Base-by-base conservation (phyloP, 2,329 filamentous ascomycete species). In the Ophiostoma sp. region DNA sequence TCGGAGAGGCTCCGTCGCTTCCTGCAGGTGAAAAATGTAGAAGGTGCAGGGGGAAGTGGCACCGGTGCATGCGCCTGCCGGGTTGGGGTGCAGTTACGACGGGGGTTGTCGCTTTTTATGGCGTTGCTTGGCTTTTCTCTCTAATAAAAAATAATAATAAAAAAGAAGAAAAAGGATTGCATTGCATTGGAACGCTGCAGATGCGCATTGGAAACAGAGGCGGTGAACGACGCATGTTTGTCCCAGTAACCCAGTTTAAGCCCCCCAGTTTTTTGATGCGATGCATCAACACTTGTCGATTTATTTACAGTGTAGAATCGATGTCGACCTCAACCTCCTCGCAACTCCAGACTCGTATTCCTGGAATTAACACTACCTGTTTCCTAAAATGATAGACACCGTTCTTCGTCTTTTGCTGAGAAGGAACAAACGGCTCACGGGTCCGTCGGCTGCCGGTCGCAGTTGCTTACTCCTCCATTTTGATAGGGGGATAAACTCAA, bases 21-120 rank as follows among this genome's bases (percentile, higher is more conserved):
- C 57, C 28, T 61, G 59, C 59, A 63, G 59, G 33, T 25, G 48
- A 17, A 39, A 19, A 63, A n/a, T 3, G 22, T 3, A 28, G 25
- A 61, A 61, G 28, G 55, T n/a, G 28, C 55, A 61, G 55, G 55
- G 55, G 55, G 6, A 15, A 48, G 57, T 61, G 61, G 61, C 36
- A 28, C 61, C 61, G 36, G 61, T 36, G 36, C 12, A 22, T 45
- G 22, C 61, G 61, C 61, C 61, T 66, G 61, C 61, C 61, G 36
- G 39, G 42, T 68, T 68, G 64, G 64, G 64, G 64, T 68, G 64
- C 63, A 66, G 22, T 48, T 66, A 19, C 12, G 39, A n/a, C 59
- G 63, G n/a, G 59, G 59, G 33, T n/a, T 33, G 22, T 66, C n/a
- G 61, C 64, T 52, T 55, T n/a, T 55, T 52, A 31, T 36, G 66